Conservation (phyloP, 2,329 filamentous ascomycete species). For the Aspergillus ruber region DNA sequence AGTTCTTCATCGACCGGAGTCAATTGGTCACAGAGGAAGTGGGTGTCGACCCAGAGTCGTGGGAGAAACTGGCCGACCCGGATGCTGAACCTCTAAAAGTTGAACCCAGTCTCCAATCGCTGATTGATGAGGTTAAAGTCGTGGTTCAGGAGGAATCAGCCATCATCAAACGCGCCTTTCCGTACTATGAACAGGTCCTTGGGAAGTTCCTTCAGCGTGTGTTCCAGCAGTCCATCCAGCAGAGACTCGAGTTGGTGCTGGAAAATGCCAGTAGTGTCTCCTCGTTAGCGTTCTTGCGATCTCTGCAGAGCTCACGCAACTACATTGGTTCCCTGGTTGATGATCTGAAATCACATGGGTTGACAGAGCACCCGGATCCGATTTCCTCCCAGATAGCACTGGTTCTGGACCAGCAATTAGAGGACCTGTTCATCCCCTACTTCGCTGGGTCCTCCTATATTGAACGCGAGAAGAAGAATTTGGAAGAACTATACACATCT, state of each 20-base stretch:
- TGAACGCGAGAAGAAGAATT: constrained; percentile 57
- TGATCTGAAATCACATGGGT: constrained; percentile 84
- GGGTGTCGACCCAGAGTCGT: constrained; percentile 54
- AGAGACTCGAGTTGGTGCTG: constrained; percentile 87
- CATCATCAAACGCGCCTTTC: constrained; percentile 94
- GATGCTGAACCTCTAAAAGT: constrained; percentile 87
- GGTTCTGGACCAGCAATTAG: constrained; percentile 60
- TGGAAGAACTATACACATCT: constrained; percentile 82
- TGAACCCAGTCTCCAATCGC: constrained; percentile 82
- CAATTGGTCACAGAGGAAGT: constrained; percentile 87
- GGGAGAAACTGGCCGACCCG: constrained; percentile 90
- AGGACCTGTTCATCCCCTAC: constrained; percentile 61
- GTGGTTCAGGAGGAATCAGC: constrained; percentile 96
- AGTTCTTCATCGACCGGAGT: constrained; percentile 96
- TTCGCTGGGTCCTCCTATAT: constrained; percentile 61
- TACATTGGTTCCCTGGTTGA: constrained; percentile 86
- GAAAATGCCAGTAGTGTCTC: constrained; percentile 92
- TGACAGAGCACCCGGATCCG: constrained; percentile 91
- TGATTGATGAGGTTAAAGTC: constrained; percentile 89
- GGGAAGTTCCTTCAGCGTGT: constrained; percentile 90
- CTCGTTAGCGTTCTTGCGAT: constrained; percentile 82
- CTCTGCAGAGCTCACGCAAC: constrained; percentile 79
- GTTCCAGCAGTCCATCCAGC: constrained; percentile 97
- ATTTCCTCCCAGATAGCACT: constrained; percentile 78
- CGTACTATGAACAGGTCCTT: constrained; percentile 90